phyloP scores from a whole-genome alignment of 352 stramenopile genomes.

The Pythium folliculosum region DNA sequence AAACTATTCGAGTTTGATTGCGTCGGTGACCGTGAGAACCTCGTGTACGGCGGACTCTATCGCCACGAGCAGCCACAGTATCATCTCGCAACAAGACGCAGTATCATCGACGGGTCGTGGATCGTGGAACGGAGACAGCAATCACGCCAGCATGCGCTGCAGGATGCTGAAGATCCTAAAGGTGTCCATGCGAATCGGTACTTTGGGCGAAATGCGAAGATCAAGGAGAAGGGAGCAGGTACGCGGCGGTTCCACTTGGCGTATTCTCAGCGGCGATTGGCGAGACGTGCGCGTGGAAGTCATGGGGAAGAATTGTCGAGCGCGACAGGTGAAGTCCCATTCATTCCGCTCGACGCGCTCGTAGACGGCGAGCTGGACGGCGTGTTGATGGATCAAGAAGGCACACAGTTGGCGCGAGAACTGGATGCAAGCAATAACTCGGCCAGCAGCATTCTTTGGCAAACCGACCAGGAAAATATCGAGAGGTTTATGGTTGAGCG shows the following conservation, averaged over 20 bases:
- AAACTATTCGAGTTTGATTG: conserved; percentile 72
- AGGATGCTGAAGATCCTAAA: not conserved
- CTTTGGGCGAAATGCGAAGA: conserved; percentile 49
- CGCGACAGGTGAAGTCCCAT: conserved; percentile 39
- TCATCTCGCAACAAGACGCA: conserved; percentile 47
- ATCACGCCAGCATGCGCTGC: not conserved
- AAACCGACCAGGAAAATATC: conserved; percentile 66
- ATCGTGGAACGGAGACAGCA: conserved; percentile 10
- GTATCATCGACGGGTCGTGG: conserved; percentile 51
- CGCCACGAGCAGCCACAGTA: conserved; percentile 69
- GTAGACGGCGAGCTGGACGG: conserved; percentile 35
- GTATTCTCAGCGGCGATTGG: conserved; percentile 63
- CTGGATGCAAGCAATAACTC: not conserved
- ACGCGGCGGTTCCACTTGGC: conserved; percentile 62
- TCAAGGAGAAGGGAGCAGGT: conserved; percentile 39
- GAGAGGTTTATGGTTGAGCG: conserved; percentile 63
- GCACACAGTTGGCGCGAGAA: not conserved
- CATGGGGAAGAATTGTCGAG: not conserved
- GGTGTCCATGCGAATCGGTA: conserved; percentile 37
- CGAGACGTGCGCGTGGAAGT: conserved; percentile 15
- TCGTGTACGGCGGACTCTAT: conserved; percentile 66
- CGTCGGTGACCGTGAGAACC: conserved; percentile 66
- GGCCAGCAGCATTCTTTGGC: conserved; percentile 29
- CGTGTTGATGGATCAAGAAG: conserved; percentile 5
- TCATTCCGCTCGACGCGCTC: conserved; percentile 64